Evolutionary conservation across 2,329 filamentous ascomycete genomes (phyloP), one percentile per base, ranked within the genome.

Genomic region (Stagonosporopsis vannaccii): DNA sequence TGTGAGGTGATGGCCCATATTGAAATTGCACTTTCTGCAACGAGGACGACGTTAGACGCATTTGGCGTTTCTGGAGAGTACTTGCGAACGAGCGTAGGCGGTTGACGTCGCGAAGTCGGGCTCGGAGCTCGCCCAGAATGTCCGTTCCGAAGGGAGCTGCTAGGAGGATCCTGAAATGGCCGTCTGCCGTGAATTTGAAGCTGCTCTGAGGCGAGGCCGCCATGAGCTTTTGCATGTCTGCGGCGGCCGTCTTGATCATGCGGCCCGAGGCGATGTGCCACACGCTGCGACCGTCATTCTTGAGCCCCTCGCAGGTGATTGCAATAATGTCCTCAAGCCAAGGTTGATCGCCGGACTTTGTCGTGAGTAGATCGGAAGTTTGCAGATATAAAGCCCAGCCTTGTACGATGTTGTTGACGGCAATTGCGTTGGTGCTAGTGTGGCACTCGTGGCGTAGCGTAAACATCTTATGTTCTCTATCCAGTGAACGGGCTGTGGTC

Each of bases 21-120:
- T 81, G 84, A 71, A 95, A 92, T 2, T 83, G 78, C 6, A 95
- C 82, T 59, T 69, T 62, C 33, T 70, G 84, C 80, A 62, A 80
- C 79, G 51, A 94, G 81, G 36, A 82, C 78, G 62, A 87, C 82
- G 69, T 84, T 84, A 39, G 79, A 78, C 32, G 90, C 82, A 47
- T 82, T 80, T 62, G 84, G 80, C 59, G 80, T 78, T 51, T 85
- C 80, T 72, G 65, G 59, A 93, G 84, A 1, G 88, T 86, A 40
- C 87, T 83, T 23, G 92, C 80, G 66, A 90, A 91, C 39, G 84
- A 83, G 35, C 91, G 87, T 25, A 95, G 81, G 19, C 88, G 85
- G 66, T 90, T 86, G 54, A 95, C 84, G 12, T 87, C 84, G 62
- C 85, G 83, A 41, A 92, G 79, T 25, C 87, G 82, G 46, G 82